These are phyloP conservation scores for Alisma plantagoaquatica DNA, from an alignment of 106 monocot species.

Conservation along the genomic window DNA sequence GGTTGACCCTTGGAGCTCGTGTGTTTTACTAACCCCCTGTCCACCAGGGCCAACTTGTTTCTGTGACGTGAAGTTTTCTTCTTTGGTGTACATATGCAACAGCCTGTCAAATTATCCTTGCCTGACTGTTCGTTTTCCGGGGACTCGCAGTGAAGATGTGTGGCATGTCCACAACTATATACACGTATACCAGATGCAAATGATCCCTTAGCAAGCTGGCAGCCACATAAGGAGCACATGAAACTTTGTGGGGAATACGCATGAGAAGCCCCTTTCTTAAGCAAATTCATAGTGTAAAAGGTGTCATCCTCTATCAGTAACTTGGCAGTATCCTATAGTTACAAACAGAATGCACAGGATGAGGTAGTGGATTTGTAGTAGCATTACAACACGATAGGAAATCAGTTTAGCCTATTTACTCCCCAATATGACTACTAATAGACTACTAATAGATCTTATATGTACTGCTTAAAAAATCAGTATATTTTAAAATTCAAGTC, in stretches of 20 bases:
- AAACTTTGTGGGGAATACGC: constrained; percentile 65
- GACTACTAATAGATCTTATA: too few species aligned
- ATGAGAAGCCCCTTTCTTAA: constrained; percentile 82
- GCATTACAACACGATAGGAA: constrained; percentile 5
- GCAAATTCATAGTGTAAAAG: constrained; percentile 72
- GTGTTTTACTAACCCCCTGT: constrained; percentile 40
- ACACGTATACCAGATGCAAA: constrained; percentile 47
- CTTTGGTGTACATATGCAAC: constrained; percentile 68
- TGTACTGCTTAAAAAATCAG: too few species aligned
- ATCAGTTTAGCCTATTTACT: too few species aligned
- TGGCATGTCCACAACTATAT: constrained; percentile 87
- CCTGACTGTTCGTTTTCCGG: constrained; percentile 31
- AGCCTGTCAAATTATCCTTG: constrained; percentile 21
- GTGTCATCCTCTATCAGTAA: constrained; percentile 93
- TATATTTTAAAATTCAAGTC: too few species aligned
- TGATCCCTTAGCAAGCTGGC: constrained; percentile 51
- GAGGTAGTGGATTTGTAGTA: too few species aligned
- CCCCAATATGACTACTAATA: too few species aligned
- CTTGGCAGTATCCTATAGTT: constrained; percentile 73
- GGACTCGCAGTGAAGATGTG: constrained; percentile 86
- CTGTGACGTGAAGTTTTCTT: constrained; percentile 25
- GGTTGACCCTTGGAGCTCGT: constrained; percentile 9
- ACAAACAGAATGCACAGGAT: not conserved
- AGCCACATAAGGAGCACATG: constrained; percentile 69
- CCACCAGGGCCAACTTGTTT: constrained; percentile 31